Percentiles rank a stretch among this genome's conserved stretches.
Conservation (phyloP, 164 flowering plant genomes). For the Vitis amurensis region DNA sequence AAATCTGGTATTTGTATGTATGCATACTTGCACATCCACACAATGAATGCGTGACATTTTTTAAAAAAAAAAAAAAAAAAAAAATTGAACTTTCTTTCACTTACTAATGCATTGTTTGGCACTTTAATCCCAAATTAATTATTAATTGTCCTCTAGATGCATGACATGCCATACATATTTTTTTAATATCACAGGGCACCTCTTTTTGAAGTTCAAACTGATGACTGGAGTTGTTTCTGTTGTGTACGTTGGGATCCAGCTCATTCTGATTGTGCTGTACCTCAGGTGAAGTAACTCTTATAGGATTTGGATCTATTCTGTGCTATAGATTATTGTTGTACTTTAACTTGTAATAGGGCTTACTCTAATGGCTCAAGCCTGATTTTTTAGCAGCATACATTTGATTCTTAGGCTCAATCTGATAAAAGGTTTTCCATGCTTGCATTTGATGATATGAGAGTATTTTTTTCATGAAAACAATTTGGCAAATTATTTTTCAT, state of each 20-base stretch:
- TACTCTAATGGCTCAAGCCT: too few species aligned
- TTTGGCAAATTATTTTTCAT: not conserved
- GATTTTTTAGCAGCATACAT: too few species aligned
- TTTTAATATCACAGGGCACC: constrained; percentile 67
- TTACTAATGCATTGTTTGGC: not conserved
- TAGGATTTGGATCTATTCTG: not conserved
- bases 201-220: constrained; percentile 88
- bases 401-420: too few species aligned
- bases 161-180: not conserved
- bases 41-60: not conserved
- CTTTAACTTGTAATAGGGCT: not conserved
- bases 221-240: constrained; percentile 85
- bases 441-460: too few species aligned
- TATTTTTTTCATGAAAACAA: not conserved
- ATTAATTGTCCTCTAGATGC: not conserved
- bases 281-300: constrained; percentile 58
- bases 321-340: not conserved
- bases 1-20: not conserved
- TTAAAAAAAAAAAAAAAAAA: too few species aligned
- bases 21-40: too few species aligned
- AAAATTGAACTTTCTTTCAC: not conserved
- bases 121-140: not conserved
- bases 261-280: constrained; percentile 93
- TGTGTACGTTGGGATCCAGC: constrained; percentile 82
- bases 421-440: too few species aligned